These are phyloP conservation scores for Tricholoma saponaceum DNA, from an alignment of 768 basidiomycete species.

Conservation along the genomic window DNA sequence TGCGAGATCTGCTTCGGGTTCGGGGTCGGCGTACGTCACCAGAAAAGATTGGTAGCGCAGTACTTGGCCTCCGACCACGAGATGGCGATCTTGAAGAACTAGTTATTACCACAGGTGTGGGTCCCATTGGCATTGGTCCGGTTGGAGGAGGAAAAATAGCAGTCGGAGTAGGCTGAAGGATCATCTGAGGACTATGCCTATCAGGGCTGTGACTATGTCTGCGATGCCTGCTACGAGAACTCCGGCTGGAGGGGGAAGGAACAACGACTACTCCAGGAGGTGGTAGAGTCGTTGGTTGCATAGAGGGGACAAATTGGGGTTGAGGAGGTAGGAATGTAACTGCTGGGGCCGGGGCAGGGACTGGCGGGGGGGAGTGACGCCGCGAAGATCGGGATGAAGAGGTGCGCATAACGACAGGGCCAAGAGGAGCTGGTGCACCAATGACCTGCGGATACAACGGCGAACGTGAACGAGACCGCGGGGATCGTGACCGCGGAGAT, in stretches of 20 bases:
- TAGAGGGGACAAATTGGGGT: neutral
- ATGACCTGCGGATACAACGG: neutral
- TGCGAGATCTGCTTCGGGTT: neutral
- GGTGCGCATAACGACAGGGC: constrained; percentile 1
- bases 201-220: neutral
- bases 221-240: constrained; percentile 3
- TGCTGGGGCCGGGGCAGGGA: neutral
- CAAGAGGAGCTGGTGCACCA: neutral
- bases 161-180: neutral
- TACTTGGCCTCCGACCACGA: neutral
- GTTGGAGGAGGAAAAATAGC: neutral
- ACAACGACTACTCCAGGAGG: neutral
- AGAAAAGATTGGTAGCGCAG: neutral
- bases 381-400: neutral
- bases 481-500: no score
- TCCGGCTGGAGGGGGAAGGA: neutral
- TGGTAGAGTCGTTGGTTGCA: neutral
- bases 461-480: neutral
- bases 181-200: neutral
- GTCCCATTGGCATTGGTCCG: neutral
- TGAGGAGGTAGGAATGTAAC: neutral
- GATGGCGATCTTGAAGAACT: constrained; percentile 6
- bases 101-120: neutral
- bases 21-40: neutral
- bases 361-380: neutral